Base-by-base conservation (phyloP, 345 rosid genomes). In the Salix brachista region DNA sequence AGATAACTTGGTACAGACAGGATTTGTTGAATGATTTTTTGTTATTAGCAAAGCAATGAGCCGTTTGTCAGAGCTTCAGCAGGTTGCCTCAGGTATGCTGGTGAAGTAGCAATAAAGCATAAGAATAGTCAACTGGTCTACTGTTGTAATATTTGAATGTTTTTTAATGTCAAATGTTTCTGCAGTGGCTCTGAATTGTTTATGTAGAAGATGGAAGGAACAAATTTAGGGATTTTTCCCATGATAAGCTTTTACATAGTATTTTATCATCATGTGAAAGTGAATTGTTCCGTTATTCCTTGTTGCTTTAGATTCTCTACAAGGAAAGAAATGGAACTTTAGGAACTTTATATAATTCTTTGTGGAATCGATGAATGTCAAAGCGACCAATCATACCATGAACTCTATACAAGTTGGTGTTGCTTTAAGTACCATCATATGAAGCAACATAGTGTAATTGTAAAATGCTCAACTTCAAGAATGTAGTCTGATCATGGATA, bases 31-130 rank as follows among this genome's bases (percentile, higher is more conserved):
- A 86, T 88, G 84, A 81, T 80, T 76, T 80, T 69, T 74, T 78
- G 83, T 76, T 72, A 69, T 9, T 83, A 78, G 76, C 76, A 75
- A 77, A 88, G 91, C 86, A 76, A 91, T 90, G 95, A 94, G 85
- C 78, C 87, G 80, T 71, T 77, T 68, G 12, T 77, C 84, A 39
- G 91, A 88, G 69, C 88, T 83, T 65, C 85, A 83, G 56, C 83
- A 81, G 77, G 73, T 86, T 79, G 68, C 81, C 83, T 90, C 97
- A 80, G 92, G 97, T 91, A 78, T 72, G 83, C 54, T 46, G 36
- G 9, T 44, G 37, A 16, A 52, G 46, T 50, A 26, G 36, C 39
- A 41, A 42, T 69, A 39, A 36, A n/a, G 25, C 36, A 25, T 50
- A 3, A n/a, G 16, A 28, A 18, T 72, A 50, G 28, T 70, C 37